A percentile compares a stretch with the other conserved stretches of the same genome.
Conservation (phyloP, 2,329 filamentous ascomycete species). For the Beauveria sp. region DNA sequence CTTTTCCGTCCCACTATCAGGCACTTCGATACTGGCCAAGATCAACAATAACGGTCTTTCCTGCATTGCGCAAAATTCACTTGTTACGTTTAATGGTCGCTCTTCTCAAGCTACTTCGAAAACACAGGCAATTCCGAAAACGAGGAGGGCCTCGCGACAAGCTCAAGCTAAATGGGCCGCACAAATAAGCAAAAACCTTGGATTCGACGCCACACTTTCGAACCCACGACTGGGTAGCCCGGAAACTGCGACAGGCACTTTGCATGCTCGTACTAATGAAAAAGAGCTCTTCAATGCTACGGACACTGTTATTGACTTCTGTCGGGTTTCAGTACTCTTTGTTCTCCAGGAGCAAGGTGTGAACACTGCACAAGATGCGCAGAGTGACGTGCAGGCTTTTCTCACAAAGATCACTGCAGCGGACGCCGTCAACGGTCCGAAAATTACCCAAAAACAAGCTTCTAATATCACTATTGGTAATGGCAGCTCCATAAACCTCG, state of each 20-base stretch:
- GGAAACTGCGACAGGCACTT: background rate
- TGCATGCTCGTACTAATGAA: background rate
- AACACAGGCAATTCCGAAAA: background rate
- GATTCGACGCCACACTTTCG: background rate
- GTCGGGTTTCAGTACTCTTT: slow-evolving; percentile 53
- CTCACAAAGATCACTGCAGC: slow-evolving; percentile 33
- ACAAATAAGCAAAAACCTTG: background rate
- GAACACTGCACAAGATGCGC: slow-evolving; percentile 44
- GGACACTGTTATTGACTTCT: slow-evolving; percentile 54
- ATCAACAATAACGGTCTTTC: slow-evolving; percentile 71
- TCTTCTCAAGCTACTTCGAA: slow-evolving; percentile 27
- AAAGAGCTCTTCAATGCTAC: slow-evolving; percentile 37
- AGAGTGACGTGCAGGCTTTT: slow-evolving; percentile 46
- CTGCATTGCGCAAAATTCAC: slow-evolving; percentile 76
- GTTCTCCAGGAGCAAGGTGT: slow-evolving; percentile 50
- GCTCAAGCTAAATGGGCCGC: background rate
- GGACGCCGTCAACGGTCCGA: slow-evolving; percentile 20
- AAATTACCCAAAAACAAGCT: slow-evolving; percentile 32
- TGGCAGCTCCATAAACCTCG: slow-evolving; percentile 42
- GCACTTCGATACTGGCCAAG: slow-evolving; percentile 61
- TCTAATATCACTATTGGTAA: slow-evolving; percentile 34
- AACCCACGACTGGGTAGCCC: slow-evolving; percentile 1
- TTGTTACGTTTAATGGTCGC: slow-evolving; percentile 72
- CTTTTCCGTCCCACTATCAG: slow-evolving; percentile 70
- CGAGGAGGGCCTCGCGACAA: slow-evolving; percentile 2